These are phyloP conservation scores for Ensete glaucum DNA, from an alignment of 176 grass and related monocot species.

Conservation along the genomic window DNA sequence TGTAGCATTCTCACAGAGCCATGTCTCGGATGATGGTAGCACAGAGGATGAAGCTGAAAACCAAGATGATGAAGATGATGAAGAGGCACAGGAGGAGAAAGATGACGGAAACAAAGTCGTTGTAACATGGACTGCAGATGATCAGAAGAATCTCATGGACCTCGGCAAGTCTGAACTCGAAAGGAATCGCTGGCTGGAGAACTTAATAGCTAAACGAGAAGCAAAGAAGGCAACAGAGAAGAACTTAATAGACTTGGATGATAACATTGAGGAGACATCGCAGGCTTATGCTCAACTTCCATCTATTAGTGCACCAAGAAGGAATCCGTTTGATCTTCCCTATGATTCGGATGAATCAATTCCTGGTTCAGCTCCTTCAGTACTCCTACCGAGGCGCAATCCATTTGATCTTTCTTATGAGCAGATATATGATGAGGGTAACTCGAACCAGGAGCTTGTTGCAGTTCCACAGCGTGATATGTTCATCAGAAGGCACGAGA, in stretches of 20 bases:
- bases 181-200: constrained; percentile 86
- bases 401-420: constrained; percentile 77
- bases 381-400: constrained; percentile 51
- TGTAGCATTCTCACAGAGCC: constrained; percentile 34
- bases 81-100: constrained; percentile 39
- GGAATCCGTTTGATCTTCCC: constrained; percentile 75
- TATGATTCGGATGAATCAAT: constrained; percentile 50
- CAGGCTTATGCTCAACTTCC: constrained; percentile 41
- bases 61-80: constrained; percentile 30
- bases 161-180: constrained; percentile 89
- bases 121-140: constrained; percentile 84
- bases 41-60: constrained; percentile 30
- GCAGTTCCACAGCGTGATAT: constrained; percentile 19
- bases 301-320: constrained; percentile 50
- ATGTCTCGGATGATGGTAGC: constrained; percentile 56
- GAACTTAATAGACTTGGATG: constrained; percentile 37
- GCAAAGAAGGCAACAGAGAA: constrained; percentile 64
- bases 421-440: constrained; percentile 33
- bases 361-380: constrained; percentile 92
- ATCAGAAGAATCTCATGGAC: constrained; percentile 93
- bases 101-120: constrained; percentile 41
- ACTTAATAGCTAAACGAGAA: constrained; percentile 72
- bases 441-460: constrained; percentile 18
- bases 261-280: constrained; percentile 40
- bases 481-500: constrained; percentile 39